Conservation (phyloP, 108 stramenopile genomes). For the Stephanodiscus triporus region DNA sequence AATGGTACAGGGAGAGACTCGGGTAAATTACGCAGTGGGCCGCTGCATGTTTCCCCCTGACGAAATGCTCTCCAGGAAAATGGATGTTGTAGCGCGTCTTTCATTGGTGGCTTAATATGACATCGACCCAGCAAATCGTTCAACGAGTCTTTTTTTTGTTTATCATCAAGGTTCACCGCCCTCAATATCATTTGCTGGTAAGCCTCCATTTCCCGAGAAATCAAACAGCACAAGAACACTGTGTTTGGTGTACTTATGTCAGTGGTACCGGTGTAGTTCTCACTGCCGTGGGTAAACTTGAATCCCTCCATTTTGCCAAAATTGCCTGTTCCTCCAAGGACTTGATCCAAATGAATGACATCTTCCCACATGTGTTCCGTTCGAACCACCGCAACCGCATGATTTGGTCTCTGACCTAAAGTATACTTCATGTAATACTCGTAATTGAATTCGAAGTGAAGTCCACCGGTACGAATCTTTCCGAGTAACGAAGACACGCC, state of each 20-base stretch:
- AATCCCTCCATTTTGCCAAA: not conserved
- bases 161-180: conserved; percentile 8
- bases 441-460: conserved; percentile 6
- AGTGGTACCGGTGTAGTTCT: not conserved
- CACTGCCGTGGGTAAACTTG: conserved; percentile 3
- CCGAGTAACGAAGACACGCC: not conserved
- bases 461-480: not conserved
- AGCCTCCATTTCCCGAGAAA: conserved; percentile 4
- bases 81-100: not conserved
- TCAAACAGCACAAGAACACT: conserved; percentile 11
- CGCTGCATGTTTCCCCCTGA: not conserved
- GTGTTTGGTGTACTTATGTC: not conserved
- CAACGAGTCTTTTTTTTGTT: not conserved
- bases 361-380: conserved; percentile 13
- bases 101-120: not conserved
- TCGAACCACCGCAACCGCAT: conserved; percentile 12
- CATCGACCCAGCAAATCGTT: not conserved
- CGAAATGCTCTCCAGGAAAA: conserved; percentile 2
- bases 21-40: no score
- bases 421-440: conserved; percentile 10
- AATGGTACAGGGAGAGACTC: no score
- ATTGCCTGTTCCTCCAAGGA: not conserved
- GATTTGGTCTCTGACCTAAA: not conserved
- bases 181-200: conserved; percentile 3
- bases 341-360: not conserved